Evolutionary conservation across 257 asterid genomes (phyloP).

Genomic region (Ballota nigra): DNA sequence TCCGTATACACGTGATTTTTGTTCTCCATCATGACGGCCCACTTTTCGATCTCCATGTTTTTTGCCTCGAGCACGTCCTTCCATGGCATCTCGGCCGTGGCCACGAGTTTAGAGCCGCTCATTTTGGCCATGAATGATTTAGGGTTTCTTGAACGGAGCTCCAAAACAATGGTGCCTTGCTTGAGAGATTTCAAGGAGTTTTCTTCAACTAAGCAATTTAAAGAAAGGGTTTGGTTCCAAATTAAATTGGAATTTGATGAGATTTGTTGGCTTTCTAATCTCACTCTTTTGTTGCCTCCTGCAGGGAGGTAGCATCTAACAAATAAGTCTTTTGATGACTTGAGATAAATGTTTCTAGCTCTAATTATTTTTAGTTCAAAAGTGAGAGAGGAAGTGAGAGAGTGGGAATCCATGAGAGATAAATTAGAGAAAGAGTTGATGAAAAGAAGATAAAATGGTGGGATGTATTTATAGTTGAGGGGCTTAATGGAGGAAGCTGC

Average conservation of each 20-base stretch:
- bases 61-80: conserved; percentile 17
- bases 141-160: conserved; percentile 49
- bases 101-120: conserved; percentile 52
- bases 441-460: conserved; percentile 20
- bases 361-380: conserved; percentile 45
- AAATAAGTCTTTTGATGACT: conserved; percentile 36
- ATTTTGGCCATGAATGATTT: conserved; percentile 32
- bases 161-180: conserved; percentile 39
- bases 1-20: background rate
- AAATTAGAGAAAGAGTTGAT: conserved; percentile 2
- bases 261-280: conserved; percentile 43
- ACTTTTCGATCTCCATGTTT: conserved; percentile 43
- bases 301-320: conserved; percentile 61
- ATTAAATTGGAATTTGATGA: conserved; percentile 38
- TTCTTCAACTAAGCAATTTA: conserved; percentile 43
- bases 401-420: conserved; percentile 30
- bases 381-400: conserved; percentile 25
- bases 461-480: conserved; percentile 40
- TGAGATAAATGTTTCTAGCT: conserved; percentile 41
- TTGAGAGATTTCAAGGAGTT: conserved; percentile 36
- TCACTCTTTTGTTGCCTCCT: conserved; percentile 41
- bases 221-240: conserved; percentile 57
- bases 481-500: too few relatives aligned
- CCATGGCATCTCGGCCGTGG: conserved; percentile 58
- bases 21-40: background rate